A percentile compares a stretch with the other conserved stretches of the same genome.
Conservation (phyloP, 1,284 basidiomycete species). For the Tranzscheliella williamsii region DNA sequence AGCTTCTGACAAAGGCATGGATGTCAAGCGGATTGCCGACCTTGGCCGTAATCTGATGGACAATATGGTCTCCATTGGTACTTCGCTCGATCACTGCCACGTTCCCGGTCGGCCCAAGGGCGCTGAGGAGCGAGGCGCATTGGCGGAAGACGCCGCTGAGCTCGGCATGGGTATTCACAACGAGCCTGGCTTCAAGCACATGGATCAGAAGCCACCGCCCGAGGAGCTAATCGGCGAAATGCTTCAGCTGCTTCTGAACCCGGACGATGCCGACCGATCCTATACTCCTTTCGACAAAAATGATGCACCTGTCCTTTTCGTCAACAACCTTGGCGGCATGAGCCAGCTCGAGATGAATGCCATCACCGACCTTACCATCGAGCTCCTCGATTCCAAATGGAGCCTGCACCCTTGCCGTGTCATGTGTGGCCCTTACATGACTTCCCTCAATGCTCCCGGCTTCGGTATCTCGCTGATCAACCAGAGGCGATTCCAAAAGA, state of each 20-base stretch:
- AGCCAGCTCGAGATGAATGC: slow-evolving; percentile 67
- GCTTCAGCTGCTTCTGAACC: slow-evolving; percentile 55
- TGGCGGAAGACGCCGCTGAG: slow-evolving; percentile 63
- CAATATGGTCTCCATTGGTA: slow-evolving; percentile 66
- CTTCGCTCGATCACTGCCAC: slow-evolving; percentile 68
- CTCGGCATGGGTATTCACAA: slow-evolving; percentile 69
- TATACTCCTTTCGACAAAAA: slow-evolving; percentile 63
- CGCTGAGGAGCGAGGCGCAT: slow-evolving; percentile 52
- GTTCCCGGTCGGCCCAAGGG: slow-evolving; percentile 65
- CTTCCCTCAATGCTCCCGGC: slow-evolving; percentile 65
- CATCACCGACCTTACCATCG: slow-evolving; percentile 63
- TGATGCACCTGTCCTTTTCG: slow-evolving; percentile 63
- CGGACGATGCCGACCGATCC: slow-evolving; percentile 63
- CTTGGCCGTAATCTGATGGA: slow-evolving; percentile 68
- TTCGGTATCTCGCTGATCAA: slow-evolving; percentile 64
- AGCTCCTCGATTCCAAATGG: slow-evolving; percentile 61
- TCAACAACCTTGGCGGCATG: slow-evolving; percentile 69
- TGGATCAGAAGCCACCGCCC: slow-evolving; percentile 52
- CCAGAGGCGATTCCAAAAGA: slow-evolving; percentile 61
- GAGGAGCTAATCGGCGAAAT: slow-evolving; percentile 50
- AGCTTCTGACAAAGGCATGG: slow-evolving; percentile 49
- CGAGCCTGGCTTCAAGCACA: slow-evolving; percentile 66
- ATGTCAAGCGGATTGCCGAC: slow-evolving; percentile 50
- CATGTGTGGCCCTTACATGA: slow-evolving; percentile 64
- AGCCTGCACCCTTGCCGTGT: slow-evolving; percentile 62